Evolutionary conservation across 176 grass and related monocot species (phyloP).

Genomic region (Triticum timopheevii): DNA sequence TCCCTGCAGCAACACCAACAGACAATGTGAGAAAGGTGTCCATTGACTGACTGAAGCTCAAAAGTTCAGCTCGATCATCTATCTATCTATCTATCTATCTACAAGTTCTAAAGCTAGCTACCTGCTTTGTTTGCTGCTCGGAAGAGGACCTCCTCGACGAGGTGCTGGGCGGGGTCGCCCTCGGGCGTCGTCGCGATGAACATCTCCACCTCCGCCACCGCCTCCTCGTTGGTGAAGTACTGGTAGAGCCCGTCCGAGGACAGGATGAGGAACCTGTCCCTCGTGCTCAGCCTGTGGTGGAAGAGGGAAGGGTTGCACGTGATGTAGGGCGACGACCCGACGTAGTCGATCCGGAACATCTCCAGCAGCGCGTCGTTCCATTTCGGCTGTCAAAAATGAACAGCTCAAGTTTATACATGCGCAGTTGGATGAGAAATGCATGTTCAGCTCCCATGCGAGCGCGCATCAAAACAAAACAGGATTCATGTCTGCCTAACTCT

Average conservation of each 20-base stretch:
- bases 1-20: conserved; percentile 51
- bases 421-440: background rate
- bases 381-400: conserved; percentile 56
- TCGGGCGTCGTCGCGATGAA: conserved; percentile 87
- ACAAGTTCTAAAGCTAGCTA: background rate
- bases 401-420: no score
- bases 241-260: conserved; percentile 98
- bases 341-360: conserved; percentile 93
- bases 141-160: conserved; percentile 94
- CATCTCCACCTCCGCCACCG: conserved; percentile 76
- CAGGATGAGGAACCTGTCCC: conserved; percentile 88
- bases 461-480: background rate
- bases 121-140: conserved; percentile 94
- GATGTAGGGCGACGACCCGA: conserved; percentile 82
- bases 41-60: background rate
- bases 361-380: conserved; percentile 90
- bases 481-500: conserved; percentile 4
- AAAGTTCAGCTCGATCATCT: conserved; percentile 19
- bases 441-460: background rate
- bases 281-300: conserved; percentile 66
- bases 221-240: conserved; percentile 96
- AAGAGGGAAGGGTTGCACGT: conserved; percentile 81
- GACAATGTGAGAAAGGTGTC: conserved; percentile 22
- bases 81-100: background rate
- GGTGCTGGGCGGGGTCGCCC: conserved; percentile 91